These are phyloP conservation scores for Schizophyllum amplum DNA, from an alignment of 1,284 basidiomycete species.

Conservation along the genomic window DNA sequence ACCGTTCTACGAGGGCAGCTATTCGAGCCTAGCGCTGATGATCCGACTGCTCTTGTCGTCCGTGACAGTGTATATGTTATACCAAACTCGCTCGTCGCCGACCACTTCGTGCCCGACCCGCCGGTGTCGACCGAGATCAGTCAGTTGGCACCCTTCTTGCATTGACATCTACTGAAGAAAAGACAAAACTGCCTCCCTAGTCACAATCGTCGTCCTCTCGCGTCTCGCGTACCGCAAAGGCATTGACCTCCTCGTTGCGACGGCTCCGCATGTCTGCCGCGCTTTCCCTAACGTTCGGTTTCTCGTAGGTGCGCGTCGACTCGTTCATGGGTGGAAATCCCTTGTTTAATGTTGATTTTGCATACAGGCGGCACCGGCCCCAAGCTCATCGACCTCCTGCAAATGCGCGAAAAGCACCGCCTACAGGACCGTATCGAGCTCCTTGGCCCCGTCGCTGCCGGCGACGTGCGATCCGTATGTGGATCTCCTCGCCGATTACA, in stretches of 20 bases:
- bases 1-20: constrained; percentile 85
- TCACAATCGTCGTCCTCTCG: constrained; percentile 92
- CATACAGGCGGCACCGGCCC: constrained; percentile 83
- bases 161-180: too few species aligned
- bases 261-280: constrained; percentile 84
- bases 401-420: constrained; percentile 88
- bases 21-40: constrained; percentile 38
- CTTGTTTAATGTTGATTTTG: background rate
- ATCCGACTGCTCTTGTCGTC: constrained; percentile 36
- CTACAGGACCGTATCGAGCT: constrained; percentile 90
- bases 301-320: constrained; percentile 67
- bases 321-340: too few species aligned
- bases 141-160: constrained; percentile 28
- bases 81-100: constrained; percentile 89
- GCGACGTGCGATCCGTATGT: constrained; percentile 76
- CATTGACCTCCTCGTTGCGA: constrained; percentile 89
- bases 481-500: background rate
- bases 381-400: constrained; percentile 90
- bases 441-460: constrained; percentile 74
- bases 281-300: constrained; percentile 83
- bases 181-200: too few species aligned
- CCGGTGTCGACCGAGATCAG: constrained; percentile 47
- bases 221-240: constrained; percentile 97
- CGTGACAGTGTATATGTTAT: constrained; percentile 79
- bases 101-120: constrained; percentile 70